Evolutionary conservation across 2,329 filamentous ascomycete species (phyloP).

Genomic region (Fusarium tjaetaba): DNA sequence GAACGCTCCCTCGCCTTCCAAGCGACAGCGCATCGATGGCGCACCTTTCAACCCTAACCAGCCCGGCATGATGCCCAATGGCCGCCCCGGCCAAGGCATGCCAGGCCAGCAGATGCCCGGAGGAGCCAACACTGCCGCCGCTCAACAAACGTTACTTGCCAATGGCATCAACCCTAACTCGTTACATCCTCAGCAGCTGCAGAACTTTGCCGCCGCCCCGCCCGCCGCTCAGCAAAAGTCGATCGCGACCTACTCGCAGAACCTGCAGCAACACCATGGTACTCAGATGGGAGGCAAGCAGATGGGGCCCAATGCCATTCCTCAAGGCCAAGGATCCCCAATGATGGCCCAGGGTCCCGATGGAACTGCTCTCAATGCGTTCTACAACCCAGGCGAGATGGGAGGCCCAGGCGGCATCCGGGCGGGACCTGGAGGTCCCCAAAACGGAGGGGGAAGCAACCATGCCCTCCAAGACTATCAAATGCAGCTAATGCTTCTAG

Average conservation of each 20-base stretch:
- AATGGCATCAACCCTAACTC: constrained; percentile 80
- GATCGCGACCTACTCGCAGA: constrained; percentile 87
- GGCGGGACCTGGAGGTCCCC: constrained; percentile 58
- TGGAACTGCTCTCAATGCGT: constrained; percentile 63
- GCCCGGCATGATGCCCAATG: constrained; percentile 76
- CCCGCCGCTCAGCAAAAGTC: constrained; percentile 79
- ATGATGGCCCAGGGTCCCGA: constrained; percentile 82
- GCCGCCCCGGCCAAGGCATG: constrained; percentile 76
- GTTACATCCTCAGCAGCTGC: constrained; percentile 81
- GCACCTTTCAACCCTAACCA: constrained; percentile 78
- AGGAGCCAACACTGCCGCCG: constrained; percentile 59
- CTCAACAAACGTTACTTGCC: constrained; percentile 69
- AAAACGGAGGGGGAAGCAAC: constrained; percentile 68
- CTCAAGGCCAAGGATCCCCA: constrained; percentile 81
- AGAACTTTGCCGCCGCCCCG: constrained; percentile 65
- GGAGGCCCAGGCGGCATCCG: constrained; percentile 68
- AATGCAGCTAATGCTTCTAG: constrained; percentile 87
- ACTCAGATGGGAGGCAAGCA: constrained; percentile 82
- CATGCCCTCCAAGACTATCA: constrained; percentile 88
- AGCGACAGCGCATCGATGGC: constrained; percentile 82
- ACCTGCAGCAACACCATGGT: constrained; percentile 84
- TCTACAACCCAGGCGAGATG: constrained; percentile 73
- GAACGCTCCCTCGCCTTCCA: constrained; percentile 91
- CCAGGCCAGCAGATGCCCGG: constrained; percentile 73
- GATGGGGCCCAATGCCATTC: constrained; percentile 74